Evolutionary conservation across 2,329 filamentous ascomycete genomes (phyloP), one percentile per base, ranked within the genome.

Genomic region (Lanzia echinophila): DNA sequence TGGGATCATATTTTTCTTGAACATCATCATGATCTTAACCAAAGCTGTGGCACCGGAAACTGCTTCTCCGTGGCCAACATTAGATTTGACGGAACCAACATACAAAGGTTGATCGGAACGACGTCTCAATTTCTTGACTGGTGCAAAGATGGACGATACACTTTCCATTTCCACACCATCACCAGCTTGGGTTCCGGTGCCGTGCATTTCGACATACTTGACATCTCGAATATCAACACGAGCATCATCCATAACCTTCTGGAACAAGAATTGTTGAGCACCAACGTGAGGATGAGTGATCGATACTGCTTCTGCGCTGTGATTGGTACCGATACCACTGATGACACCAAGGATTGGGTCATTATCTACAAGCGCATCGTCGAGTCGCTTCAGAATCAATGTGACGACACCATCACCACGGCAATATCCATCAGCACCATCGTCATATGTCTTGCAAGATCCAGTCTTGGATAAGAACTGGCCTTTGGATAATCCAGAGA

Each of bases 321-420:
- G 84, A 55, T 82, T 83, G 36, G 77, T 71, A 15, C 39, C 38
- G 3, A 50, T 49, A 22, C 49, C 56, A 12, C 77, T 72, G 52
- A 83, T 77, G 31, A 83, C 71, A 7, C 73, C 76, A 6, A 77
- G 73, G 51, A 82, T 79, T 0, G 75, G 75, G 61, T 86, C 81
- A 17, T 79, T 78, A 58, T 81, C 78, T 12, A 70, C 69, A 6
- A 85, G 59, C 8, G 54, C 54, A 46, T 56, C 54, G 12, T 56
- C 54, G 39, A 56, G 54, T 12, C 54, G 39, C 31, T 86, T 86
- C 41, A 87, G 62, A 4, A 85, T 62, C 1, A 86, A 66, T 13
- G 79, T 73, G 0, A 74, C 79, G 22, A 80, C 71, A 1, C 82
- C 53, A 33, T 55, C 53, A 46, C 41, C 53, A 39, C 53, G 47